A percentile compares a stretch with the other conserved stretches of the same genome.
Evolutionary conservation across 495 filamentous ascomycete genomes (phyloP).

Genomic region (Melanomma pulvis-pyrius): DNA sequence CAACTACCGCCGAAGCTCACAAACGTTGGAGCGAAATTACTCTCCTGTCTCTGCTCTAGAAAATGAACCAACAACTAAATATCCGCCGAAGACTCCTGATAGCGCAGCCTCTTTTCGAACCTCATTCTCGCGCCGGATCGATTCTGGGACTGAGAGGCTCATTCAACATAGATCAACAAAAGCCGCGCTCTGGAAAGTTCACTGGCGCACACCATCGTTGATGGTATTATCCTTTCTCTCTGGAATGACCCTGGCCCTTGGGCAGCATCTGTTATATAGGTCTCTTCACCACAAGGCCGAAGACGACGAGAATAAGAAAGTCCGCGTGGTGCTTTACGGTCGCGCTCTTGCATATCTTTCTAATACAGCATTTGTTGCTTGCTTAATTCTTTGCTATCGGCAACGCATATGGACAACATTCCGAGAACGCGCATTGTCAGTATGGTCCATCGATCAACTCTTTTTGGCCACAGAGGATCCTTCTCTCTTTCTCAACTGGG

Average conservation of each 20-base stretch:
- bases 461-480: constrained; percentile 48
- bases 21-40: not conserved
- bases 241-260: constrained; percentile 42
- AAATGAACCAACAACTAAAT: not conserved
- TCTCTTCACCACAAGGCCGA: constrained; percentile 39
- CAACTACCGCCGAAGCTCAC: not conserved
- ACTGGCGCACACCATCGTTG: constrained; percentile 45
- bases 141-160: constrained; percentile 27
- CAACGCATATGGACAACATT: constrained; percentile 49
- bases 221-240: constrained; percentile 44
- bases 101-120: not conserved
- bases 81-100: constrained; percentile 14
- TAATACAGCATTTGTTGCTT: constrained; percentile 45
- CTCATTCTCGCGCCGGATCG: constrained; percentile 16
- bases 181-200: constrained; percentile 42
- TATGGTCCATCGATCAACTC: constrained; percentile 45
- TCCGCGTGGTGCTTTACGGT: constrained; percentile 43
- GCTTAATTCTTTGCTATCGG: constrained; percentile 43
- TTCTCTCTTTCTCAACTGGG: constrained; percentile 41
- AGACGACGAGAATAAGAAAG: constrained; percentile 39
- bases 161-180: constrained; percentile 23
- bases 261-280: constrained; percentile 46
- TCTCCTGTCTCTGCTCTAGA: not conserved
- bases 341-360: constrained; percentile 48
- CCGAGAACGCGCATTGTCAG: constrained; percentile 40